Conservation (phyloP, 805 yeast species). For the Starmerella powellii region DNA sequence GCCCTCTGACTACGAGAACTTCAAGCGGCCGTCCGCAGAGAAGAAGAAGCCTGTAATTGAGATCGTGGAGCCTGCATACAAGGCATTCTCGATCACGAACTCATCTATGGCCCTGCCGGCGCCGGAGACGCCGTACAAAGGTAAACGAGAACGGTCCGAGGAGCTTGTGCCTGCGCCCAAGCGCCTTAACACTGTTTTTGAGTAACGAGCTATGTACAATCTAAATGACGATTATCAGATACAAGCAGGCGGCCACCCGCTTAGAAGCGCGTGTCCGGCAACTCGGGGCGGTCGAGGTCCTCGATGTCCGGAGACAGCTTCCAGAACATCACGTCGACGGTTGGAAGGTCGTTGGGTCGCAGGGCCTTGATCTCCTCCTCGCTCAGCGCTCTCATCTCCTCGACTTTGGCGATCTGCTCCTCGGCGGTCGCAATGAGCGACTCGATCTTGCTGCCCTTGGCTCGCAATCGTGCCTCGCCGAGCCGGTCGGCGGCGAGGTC, state of each 20-base stretch:
- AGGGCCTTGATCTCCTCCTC: slow-evolving; percentile 9
- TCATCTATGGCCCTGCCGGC: slow-evolving; percentile 9
- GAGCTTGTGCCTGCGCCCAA: slow-evolving; percentile 17
- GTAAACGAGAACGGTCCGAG: slow-evolving; percentile 15
- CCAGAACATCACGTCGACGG: slow-evolving; percentile 21
- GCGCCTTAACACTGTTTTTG: slow-evolving; percentile 14
- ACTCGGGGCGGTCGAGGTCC: slow-evolving; percentile 15
- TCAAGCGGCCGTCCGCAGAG: slow-evolving; percentile 11
- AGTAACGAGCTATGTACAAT: not conserved
- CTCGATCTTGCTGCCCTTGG: slow-evolving; percentile 51
- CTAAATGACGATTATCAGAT: no score
- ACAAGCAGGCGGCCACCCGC: not conserved
- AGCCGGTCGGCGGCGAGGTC: slow-evolving; percentile 49
- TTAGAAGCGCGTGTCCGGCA: slow-evolving; percentile 11
- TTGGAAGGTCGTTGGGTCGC: slow-evolving; percentile 14
- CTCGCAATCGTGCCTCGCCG: slow-evolving; percentile 58
- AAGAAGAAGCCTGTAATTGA: slow-evolving; percentile 5
- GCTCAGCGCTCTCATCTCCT: slow-evolving; percentile 13
- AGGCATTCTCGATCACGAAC: not conserved
- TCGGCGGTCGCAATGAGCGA: slow-evolving; percentile 56
- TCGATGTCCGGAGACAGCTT: slow-evolving; percentile 14
- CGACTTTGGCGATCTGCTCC: slow-evolving; percentile 47
- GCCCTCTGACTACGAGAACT: not conserved
- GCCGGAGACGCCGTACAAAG: slow-evolving; percentile 10
- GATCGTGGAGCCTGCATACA: not conserved